These are phyloP conservation scores for Papilionanthe hybrid DNA, from an alignment of 116 monocot genomes.

Conservation along the genomic window DNA sequence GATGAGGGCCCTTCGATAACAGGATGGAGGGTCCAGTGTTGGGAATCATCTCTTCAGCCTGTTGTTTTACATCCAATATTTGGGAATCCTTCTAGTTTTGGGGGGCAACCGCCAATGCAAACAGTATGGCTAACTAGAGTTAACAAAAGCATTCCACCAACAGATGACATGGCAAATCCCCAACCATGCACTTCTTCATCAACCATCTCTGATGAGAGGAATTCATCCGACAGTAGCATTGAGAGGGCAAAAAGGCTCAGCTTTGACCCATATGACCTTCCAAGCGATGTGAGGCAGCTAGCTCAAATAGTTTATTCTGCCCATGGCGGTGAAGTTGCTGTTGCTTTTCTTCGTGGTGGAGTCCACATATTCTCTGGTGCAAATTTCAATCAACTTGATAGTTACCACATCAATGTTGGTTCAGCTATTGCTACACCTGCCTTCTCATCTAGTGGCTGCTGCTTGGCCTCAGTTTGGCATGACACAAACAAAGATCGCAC, in stretches of 20 bases:
- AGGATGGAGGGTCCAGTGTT: constrained; percentile 96
- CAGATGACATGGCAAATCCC: constrained; percentile 67
- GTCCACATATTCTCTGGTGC: constrained; percentile 92
- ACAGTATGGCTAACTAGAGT: constrained; percentile 92
- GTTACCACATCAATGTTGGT: constrained; percentile 89
- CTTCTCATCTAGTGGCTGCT: constrained; percentile 89
- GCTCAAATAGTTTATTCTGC: constrained; percentile 97
- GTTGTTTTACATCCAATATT: constrained; percentile 99
- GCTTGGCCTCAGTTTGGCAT: constrained; percentile 99
- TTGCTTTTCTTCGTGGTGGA: constrained; percentile 94
- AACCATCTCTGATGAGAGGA: constrained; percentile 62
- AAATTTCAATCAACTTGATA: constrained; percentile 78
- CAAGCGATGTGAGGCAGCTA: constrained; percentile 95
- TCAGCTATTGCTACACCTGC: constrained; percentile 93
- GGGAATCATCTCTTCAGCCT: constrained; percentile 96
- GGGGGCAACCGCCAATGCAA: constrained; percentile 96
- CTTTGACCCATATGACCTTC: constrained; percentile 98
- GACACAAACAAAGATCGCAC: constrained; percentile 80
- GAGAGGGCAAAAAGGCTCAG: constrained; percentile 73
- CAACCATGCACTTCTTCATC: constrained; percentile 33
- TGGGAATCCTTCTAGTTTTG: constrained; percentile 90
- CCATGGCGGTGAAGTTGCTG: constrained; percentile 94
- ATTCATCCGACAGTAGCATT: constrained; percentile 80
- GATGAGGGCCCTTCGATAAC: constrained; percentile 99
- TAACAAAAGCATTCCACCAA: constrained; percentile 92